Percentiles rank a stretch among this genome's conserved stretches.
Conservation (phyloP, 2,329 filamentous ascomycete genomes). For the Keithomyces neogunnii region DNA sequence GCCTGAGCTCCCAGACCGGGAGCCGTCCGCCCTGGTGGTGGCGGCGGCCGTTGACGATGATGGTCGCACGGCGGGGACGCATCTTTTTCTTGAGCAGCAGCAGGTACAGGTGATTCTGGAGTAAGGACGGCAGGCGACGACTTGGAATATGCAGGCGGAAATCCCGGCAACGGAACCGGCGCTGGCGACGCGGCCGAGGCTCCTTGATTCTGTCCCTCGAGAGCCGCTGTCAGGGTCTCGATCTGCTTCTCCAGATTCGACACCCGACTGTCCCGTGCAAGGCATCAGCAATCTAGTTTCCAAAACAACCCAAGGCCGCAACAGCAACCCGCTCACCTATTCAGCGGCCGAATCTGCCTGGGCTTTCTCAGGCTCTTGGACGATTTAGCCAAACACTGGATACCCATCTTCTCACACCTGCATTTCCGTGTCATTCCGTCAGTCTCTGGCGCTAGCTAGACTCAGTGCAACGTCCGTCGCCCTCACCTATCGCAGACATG, state of each 20-base stretch:
- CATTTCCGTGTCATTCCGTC: background rate
- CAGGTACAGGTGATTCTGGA: slow-evolving; percentile 3
- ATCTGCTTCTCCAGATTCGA: slow-evolving; percentile 16
- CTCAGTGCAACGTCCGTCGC: background rate
- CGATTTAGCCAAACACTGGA: slow-evolving; percentile 20
- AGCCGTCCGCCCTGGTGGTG: background rate
- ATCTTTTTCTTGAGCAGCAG: background rate
- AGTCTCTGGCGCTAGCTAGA: background rate
- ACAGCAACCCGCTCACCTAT: slow-evolving; percentile 11
- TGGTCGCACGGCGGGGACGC: background rate
- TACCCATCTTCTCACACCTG: slow-evolving; percentile 12
- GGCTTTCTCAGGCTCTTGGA: slow-evolving; percentile 21
- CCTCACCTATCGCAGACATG: slow-evolving; percentile 21
- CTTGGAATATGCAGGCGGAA: background rate
- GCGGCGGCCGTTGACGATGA: background rate
- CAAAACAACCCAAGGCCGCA: background rate
- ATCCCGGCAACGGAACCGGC: background rate
- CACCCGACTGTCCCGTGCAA: slow-evolving; percentile 13
- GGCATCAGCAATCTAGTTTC: background rate
- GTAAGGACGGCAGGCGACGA: slow-evolving; percentile 1
- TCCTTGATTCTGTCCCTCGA: slow-evolving; percentile 5
- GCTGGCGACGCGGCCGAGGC: background rate
- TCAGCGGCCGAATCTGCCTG: slow-evolving; percentile 18
- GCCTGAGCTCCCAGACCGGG: background rate
- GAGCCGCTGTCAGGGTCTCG: slow-evolving; percentile 11